phyloP scores from a whole-genome alignment of 306 rosid genomes.

The Erythrophleum fordii region DNA sequence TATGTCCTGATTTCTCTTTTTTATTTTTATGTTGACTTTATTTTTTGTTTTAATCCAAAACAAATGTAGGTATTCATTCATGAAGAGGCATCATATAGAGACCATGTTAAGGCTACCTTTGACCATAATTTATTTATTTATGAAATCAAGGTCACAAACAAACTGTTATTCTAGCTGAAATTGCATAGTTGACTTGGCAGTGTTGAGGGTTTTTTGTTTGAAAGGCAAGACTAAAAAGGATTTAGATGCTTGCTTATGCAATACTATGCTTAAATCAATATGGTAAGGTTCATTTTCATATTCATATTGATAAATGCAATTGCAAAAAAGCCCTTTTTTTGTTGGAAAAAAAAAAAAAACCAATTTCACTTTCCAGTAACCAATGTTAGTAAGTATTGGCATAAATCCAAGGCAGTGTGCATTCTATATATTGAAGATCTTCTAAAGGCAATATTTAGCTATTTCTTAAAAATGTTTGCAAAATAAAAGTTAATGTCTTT shows the following conservation, averaged over 20 bases:
- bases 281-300: not conserved
- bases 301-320: not conserved
- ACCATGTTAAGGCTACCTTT: slow-evolving; percentile 9
- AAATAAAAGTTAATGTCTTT: not conserved
- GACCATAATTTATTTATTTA: slow-evolving; percentile 9
- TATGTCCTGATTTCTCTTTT: slow-evolving; percentile 50
- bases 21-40: not conserved
- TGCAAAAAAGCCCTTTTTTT: not conserved
- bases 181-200: not conserved
- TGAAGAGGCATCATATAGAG: slow-evolving; percentile 17
- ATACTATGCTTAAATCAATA: slow-evolving; percentile 17
- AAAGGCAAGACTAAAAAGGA: not conserved
- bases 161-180: not conserved
- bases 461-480: not conserved
- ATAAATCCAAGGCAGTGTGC: not conserved
- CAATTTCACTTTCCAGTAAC: slow-evolving; percentile 1
- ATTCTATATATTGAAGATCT: not conserved
- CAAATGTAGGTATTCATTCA: slow-evolving; percentile 14
- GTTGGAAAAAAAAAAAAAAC: no score
- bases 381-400: slow-evolving; percentile 2
- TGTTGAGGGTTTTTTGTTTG: not conserved
- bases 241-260: slow-evolving; percentile 9
- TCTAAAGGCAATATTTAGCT: not conserved
- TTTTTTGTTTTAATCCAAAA: not conserved
- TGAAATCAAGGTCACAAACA: slow-evolving; percentile 9